Conservation (phyloP, 345 rosid species). For the Microcos paniculata region DNA sequence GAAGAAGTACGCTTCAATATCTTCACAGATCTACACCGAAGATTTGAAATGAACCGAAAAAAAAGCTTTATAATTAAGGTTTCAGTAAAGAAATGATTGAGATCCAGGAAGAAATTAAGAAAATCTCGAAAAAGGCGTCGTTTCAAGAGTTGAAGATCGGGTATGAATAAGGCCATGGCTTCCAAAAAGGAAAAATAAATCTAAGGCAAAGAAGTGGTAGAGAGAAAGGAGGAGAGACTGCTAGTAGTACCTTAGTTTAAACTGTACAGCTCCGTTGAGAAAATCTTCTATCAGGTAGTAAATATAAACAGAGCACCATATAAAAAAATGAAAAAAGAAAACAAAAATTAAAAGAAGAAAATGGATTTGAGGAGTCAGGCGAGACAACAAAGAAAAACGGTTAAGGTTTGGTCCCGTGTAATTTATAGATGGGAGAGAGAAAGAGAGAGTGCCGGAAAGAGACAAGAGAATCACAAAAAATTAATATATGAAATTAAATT, state of each 20-base stretch:
- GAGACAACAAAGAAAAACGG: neutral
- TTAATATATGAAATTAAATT: constrained; percentile 3
- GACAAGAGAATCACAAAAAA: constrained; percentile 25
- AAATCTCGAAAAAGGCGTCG: neutral
- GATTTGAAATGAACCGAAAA: neutral
- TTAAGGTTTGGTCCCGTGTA: neutral
- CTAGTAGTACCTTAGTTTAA: constrained; percentile 23
- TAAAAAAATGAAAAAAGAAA: neutral
- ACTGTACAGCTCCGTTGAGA: constrained; percentile 31
- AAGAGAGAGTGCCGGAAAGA: constrained; percentile 11
- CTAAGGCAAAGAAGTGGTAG: neutral
- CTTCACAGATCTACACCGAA: neutral
- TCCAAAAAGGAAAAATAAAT: neutral
- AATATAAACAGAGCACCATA: neutral
- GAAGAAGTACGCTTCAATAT: too few species aligned
- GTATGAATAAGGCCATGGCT: neutral
- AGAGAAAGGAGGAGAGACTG: neutral
- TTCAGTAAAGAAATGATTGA: neutral
- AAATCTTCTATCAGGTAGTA: neutral
- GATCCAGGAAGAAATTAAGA: neutral
- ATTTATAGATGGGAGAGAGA: constrained; percentile 17
- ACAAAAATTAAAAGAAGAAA: neutral
- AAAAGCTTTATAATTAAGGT: neutral
- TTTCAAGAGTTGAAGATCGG: neutral
- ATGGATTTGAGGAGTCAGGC: neutral